A percentile compares a stretch with the other conserved stretches of the same genome.
Evolutionary conservation across 306 rosid species (phyloP).

Genomic region (Prunus mongolica): DNA sequence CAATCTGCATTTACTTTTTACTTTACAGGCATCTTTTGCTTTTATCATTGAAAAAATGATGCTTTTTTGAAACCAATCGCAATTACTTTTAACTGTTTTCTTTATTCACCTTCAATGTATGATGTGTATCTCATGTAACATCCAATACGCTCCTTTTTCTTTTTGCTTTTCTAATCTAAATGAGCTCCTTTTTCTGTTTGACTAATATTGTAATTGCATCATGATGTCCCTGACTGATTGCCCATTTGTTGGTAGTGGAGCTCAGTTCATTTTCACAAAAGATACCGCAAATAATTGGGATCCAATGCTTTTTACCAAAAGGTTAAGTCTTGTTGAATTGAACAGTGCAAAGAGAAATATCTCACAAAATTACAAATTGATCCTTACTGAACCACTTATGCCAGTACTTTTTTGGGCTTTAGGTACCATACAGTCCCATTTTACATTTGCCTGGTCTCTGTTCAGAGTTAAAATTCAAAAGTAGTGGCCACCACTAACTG

Average conservation of each 20-base stretch:
- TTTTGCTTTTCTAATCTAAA: background rate
- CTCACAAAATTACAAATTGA: conserved; percentile 19
- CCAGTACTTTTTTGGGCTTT: background rate
- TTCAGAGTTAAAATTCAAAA: conserved; percentile 6
- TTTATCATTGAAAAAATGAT: background rate
- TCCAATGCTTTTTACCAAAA: conserved; percentile 27
- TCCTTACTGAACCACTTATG: background rate
- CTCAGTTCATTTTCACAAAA: conserved; percentile 20
- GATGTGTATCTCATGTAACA: background rate
- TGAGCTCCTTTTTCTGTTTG: conserved; percentile 8
- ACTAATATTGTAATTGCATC: conserved; percentile 16
- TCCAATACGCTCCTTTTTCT: background rate
- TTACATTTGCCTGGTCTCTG: background rate
- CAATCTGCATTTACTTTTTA: background rate
- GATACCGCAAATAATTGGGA: conserved; percentile 34
- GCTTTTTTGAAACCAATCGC: background rate
- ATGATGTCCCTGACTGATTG: conserved; percentile 26
- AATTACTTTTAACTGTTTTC: background rate
- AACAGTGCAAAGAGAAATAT: background rate
- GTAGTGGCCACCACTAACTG: conserved; percentile 16
- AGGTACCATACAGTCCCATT: background rate
- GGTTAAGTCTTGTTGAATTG: background rate
- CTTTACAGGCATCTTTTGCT: conserved; percentile 9
- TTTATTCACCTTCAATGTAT: too few species aligned
- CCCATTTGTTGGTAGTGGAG: conserved; percentile 28